Conservation (phyloP, 2,329 filamentous ascomycete species). For the Trichoderma endophyticum region DNA sequence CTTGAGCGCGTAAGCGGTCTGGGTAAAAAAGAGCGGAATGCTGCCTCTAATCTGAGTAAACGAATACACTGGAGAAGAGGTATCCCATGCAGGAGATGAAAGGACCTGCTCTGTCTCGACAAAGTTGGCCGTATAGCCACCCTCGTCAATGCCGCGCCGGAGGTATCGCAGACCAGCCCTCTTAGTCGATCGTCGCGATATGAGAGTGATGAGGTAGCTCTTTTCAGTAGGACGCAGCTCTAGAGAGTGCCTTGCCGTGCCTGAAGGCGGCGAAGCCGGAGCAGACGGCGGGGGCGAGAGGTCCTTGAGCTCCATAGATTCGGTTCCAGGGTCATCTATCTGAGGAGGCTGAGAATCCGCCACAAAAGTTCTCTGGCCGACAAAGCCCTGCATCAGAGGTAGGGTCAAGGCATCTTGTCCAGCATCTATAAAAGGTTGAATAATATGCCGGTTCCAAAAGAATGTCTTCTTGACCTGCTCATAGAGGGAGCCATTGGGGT, state of each 20-base stretch:
- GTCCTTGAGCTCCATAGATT: conserved; percentile 46
- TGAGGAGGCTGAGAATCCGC: conserved; percentile 62
- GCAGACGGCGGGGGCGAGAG: conserved; percentile 33
- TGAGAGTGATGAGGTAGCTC: conserved; percentile 76
- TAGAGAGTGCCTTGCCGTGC: conserved; percentile 30
- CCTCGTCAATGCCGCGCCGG: conserved; percentile 84
- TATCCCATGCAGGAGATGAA: conserved; percentile 64
- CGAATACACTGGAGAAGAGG: conserved; percentile 65
- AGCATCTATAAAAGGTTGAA: conserved; percentile 69
- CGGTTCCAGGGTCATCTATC: conserved; percentile 43
- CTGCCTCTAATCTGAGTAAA: conserved; percentile 87
- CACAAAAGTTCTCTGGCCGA: conserved; percentile 80
- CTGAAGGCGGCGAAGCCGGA: conserved; percentile 26
- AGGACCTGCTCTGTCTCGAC: conserved; percentile 96
- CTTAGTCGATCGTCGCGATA: conserved; percentile 85
- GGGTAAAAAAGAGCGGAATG: conserved; percentile 92
- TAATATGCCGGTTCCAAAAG: conserved; percentile 86
- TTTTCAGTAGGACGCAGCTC: conserved; percentile 49
- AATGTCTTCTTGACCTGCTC: conserved; percentile 71
- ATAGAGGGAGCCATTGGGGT: conserved; percentile 55
- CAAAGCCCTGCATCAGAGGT: conserved; percentile 89
- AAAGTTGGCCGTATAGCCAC: conserved; percentile 81
- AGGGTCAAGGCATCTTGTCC: conserved; percentile 69
- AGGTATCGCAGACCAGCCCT: conserved; percentile 87
- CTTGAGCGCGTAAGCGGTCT: conserved; percentile 90